Evolutionary conservation across 1,284 basidiomycete species (phyloP), one percentile per base, ranked within the genome.

Genomic region (Trametes hirsuta): DNA sequence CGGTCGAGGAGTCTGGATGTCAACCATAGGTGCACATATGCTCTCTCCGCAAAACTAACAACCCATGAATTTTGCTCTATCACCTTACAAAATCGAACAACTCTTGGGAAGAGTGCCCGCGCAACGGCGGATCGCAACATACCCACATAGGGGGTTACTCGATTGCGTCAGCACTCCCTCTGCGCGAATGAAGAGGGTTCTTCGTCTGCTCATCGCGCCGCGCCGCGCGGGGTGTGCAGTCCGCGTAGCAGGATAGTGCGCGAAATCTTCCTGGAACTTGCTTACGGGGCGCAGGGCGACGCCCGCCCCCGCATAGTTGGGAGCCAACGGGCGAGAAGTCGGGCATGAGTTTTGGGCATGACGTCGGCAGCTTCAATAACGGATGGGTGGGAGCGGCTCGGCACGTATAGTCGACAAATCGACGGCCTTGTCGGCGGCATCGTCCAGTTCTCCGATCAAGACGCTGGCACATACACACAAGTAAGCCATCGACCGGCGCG

Each of bases 361-460:
- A 40, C 48, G 25, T 47, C 30, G 35, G 34, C 34, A 25, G 18
- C 8, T 46, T 76, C 69, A 90, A 74, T 91, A 92, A 64, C 86
- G 88, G 55, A 93, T 92, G 21, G 89, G 81, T 30, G 86, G 86
- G 40, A 97, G 81, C 0, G 97, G 96, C 66, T 98, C 95, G 24
- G 96, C 97, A 54, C 85, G 87, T 65, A 98, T 87, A 30, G 86
- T 82, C 0, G 86, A 79, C 48, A 94, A 85, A 74, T 98, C 94
- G 44, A 91, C 84, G 0, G 87, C 81, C 50, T 86, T 80, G 75
- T 99, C 97, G 62, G 91, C 80, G 34, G 88, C 90, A 63, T 90
- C 86, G 76, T 99, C 97, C 36, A 98, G 72, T 75, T 97, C 94
- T 47, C 94, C 97, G 41, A 99, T 93, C 64, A 98, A 79, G 41